Evolutionary conservation across 2,329 filamentous ascomycete species (phyloP).

Genomic region (Cryphonectria radicalis): DNA sequence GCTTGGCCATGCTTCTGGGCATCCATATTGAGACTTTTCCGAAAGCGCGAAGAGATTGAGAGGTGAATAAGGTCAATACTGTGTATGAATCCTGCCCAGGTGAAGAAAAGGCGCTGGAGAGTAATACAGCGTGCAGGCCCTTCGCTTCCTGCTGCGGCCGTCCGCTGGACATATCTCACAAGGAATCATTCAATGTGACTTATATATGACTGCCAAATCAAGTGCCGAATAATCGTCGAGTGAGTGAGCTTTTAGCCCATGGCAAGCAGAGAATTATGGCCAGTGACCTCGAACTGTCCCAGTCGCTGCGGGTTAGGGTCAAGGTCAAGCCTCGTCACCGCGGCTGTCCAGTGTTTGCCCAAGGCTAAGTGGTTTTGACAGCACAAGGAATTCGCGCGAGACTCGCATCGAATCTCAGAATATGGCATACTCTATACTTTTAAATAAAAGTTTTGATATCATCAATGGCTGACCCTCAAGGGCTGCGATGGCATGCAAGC

Average conservation of each 20-base stretch:
- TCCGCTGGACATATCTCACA: neutral
- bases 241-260: neutral
- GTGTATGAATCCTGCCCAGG: neutral
- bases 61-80: neutral
- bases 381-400: neutral
- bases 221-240: neutral
- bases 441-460: neutral
- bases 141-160: neutral
- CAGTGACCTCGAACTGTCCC: neutral
- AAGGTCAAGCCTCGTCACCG: constrained; percentile 5
- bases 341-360: neutral
- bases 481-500: neutral
- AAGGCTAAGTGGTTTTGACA: neutral
- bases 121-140: neutral
- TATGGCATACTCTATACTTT: neutral
- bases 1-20: neutral
- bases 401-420: neutral
- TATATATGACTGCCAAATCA: neutral
- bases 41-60: neutral
- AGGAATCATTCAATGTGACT: neutral
- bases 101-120: neutral
- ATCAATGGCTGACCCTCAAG: neutral
- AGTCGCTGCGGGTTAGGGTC: constrained; percentile 7
- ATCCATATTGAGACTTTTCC: neutral
- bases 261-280: neutral